A percentile compares a stretch with the other conserved stretches of the same genome.
phyloP scores from a whole-genome alignment of 768 basidiomycete species.

The Macrocybe gigantea region DNA sequence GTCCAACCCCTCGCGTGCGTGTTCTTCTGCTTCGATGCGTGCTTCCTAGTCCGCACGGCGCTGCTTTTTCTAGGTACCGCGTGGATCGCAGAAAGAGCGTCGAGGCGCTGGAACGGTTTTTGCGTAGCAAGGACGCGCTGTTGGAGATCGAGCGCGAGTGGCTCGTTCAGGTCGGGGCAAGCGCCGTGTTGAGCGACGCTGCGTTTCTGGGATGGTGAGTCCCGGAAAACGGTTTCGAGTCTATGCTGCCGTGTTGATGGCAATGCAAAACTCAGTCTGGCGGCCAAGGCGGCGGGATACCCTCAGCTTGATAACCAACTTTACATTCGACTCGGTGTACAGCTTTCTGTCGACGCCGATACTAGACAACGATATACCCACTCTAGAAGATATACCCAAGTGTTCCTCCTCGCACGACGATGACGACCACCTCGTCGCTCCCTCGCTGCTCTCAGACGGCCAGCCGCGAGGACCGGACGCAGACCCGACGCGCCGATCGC shows the following conservation, averaged over 20 bases:
- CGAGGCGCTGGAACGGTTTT: slow-evolving; percentile 52
- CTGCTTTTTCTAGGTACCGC: slow-evolving; percentile 41
- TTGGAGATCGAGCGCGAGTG: slow-evolving; percentile 52
- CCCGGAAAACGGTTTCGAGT: not conserved
- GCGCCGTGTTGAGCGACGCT: slow-evolving; percentile 69
- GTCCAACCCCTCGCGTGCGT: slow-evolving; percentile 75
- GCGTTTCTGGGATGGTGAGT: slow-evolving; percentile 74
- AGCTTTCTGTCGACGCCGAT: slow-evolving; percentile 63
- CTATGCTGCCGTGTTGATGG: not conserved
- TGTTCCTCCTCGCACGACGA: slow-evolving; percentile 10
- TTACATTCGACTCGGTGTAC: slow-evolving; percentile 81
- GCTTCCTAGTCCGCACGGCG: not conserved
- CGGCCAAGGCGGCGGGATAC: slow-evolving; percentile 60
- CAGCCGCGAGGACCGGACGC: slow-evolving; percentile 13
- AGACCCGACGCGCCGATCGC: slow-evolving; percentile 53
- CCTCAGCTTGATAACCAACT: slow-evolving; percentile 73
- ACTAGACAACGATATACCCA: slow-evolving; percentile 23
- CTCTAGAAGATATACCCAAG: not conserved
- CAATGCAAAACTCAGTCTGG: slow-evolving; percentile 36
- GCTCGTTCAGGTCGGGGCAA: slow-evolving; percentile 44
- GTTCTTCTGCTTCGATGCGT: too few relatives aligned
- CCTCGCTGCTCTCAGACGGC: not conserved
- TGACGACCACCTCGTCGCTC: slow-evolving; percentile 4
- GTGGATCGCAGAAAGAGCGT: slow-evolving; percentile 72
- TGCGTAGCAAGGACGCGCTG: slow-evolving; percentile 47